Evolutionary conservation across 225 moss, liverwort and hornwort species (phyloP).

Genomic region (Physcomitrium patens): DNA sequence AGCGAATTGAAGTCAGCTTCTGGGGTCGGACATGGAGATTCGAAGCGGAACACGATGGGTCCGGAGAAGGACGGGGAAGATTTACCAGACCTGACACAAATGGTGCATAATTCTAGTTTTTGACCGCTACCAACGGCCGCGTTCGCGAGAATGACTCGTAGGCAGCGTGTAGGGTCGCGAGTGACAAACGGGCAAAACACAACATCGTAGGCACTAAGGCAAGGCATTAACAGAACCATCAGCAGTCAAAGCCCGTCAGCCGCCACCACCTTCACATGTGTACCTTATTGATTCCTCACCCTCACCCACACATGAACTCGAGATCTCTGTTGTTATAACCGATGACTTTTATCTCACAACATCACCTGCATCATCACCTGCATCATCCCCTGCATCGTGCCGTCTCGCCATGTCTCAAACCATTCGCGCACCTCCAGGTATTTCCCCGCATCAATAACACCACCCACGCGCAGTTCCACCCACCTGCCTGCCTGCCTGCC

Average conservation of each 20-base stretch:
- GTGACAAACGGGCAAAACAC: constrained; percentile 7
- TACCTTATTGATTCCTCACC: not conserved
- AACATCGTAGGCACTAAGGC: not conserved
- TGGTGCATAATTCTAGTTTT: constrained; percentile 23
- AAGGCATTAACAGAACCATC: not conserved
- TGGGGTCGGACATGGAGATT: constrained; percentile 20
- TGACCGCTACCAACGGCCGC: constrained; percentile 16
- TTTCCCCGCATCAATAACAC: not conserved
- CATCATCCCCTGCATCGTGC: not conserved
- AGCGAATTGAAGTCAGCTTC: constrained; percentile 6
- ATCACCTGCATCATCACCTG: constrained; percentile 17
- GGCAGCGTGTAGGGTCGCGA: constrained; percentile 22
- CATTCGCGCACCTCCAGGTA: not conserved
- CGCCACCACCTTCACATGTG: not conserved
- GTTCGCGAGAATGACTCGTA: not conserved
- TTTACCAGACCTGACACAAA: constrained; percentile 35
- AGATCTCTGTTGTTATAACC: constrained; percentile 32
- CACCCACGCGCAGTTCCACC: not conserved
- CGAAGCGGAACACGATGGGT: constrained; percentile 23
- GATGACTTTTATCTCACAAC: constrained; percentile 1
- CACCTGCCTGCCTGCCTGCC: too few species aligned
- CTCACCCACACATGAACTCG: constrained; percentile 21
- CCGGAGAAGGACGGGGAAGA: constrained; percentile 13
- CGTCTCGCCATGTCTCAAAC: not conserved
- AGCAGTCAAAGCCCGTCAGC: constrained; percentile 5